These are phyloP conservation scores for Paraconiothyrium brasiliense DNA, from an alignment of 2,329 filamentous ascomycete genomes.

Conservation along the genomic window DNA sequence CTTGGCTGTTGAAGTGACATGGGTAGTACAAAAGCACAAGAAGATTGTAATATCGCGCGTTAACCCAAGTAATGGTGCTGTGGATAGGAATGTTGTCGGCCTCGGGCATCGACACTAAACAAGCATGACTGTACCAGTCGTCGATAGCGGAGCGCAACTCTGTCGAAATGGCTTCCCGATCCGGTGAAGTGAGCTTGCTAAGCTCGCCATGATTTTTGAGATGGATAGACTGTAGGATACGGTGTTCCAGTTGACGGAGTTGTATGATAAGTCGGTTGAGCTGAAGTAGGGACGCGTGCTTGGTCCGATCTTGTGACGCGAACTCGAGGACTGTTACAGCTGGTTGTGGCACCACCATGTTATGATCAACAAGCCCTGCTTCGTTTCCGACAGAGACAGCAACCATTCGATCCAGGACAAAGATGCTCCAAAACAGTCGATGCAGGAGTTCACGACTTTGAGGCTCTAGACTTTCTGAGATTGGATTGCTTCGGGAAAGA, in stretches of 20 bases:
- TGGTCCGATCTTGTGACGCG: constrained; percentile 5
- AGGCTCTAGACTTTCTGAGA: not conserved
- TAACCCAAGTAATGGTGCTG: constrained; percentile 11
- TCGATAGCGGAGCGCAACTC: constrained; percentile 14
- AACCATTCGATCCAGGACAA: constrained; percentile 12
- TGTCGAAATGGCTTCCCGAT: constrained; percentile 1
- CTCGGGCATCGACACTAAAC: constrained; percentile 3
- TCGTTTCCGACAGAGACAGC: constrained; percentile 2
- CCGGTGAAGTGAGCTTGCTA: constrained; percentile 1
- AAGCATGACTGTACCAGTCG: constrained; percentile 11
- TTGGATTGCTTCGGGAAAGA: not conserved
- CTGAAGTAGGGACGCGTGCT: constrained; percentile 9
- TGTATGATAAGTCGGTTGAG: constrained; percentile 14
- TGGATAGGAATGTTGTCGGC: constrained; percentile 12
- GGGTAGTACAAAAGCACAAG: constrained; percentile 11
- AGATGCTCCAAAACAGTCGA: constrained; percentile 13
- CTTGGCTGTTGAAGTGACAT: constrained; percentile 14
- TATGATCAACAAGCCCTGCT: constrained; percentile 3
- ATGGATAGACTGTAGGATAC: constrained; percentile 6
- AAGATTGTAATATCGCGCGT: constrained; percentile 11
- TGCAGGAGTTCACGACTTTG: not conserved
- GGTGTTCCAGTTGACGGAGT: constrained; percentile 9
- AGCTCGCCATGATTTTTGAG: constrained; percentile 5
- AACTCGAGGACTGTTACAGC: constrained; percentile 8
- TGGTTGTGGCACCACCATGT: constrained; percentile 6